Evolutionary conservation across 257 asterid species (phyloP).

Genomic region (Prunella vulgaris): DNA sequence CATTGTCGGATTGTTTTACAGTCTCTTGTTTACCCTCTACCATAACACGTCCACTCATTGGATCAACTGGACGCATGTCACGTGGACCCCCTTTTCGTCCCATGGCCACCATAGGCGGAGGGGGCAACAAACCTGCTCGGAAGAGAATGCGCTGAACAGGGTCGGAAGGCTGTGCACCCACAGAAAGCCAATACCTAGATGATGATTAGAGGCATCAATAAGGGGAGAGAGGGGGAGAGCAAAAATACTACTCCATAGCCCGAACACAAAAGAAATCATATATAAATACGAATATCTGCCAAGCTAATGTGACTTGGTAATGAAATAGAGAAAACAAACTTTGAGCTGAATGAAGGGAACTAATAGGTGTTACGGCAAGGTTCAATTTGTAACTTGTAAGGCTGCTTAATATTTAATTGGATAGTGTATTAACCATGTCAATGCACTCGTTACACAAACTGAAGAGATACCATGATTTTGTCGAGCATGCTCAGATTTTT

Average conservation of each 20-base stretch:
- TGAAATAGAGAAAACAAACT: neutral
- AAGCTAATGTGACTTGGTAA: neutral
- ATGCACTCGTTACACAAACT: neutral
- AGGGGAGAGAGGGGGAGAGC: neutral
- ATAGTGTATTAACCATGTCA: neutral
- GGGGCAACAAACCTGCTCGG: conserved; percentile 78
- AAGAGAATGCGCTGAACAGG: conserved; percentile 89
- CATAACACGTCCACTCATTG: conserved; percentile 63
- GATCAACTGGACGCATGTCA: conserved; percentile 68
- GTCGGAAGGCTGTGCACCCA: conserved; percentile 92
- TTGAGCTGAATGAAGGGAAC: neutral
- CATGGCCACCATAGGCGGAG: conserved; percentile 90
- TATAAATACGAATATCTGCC: neutral
- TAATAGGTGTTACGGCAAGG: neutral
- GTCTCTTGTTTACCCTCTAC: conserved; percentile 25
- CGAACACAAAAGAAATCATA: too few relatives aligned
- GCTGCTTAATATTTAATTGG: neutral
- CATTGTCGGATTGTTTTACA: conserved; percentile 25
- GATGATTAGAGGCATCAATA: conserved; percentile 11
- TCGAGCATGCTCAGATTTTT: neutral
- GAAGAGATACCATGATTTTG: neutral
- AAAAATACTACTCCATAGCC: too few relatives aligned
- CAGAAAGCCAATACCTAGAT: conserved; percentile 88
- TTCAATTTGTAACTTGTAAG: neutral
- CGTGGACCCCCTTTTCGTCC: conserved; percentile 94